Percentiles rank a stretch among this genome's conserved stretches.
Conservation (phyloP, 2,329 filamentous ascomycete species). For the Hypoxylon sp. region DNA sequence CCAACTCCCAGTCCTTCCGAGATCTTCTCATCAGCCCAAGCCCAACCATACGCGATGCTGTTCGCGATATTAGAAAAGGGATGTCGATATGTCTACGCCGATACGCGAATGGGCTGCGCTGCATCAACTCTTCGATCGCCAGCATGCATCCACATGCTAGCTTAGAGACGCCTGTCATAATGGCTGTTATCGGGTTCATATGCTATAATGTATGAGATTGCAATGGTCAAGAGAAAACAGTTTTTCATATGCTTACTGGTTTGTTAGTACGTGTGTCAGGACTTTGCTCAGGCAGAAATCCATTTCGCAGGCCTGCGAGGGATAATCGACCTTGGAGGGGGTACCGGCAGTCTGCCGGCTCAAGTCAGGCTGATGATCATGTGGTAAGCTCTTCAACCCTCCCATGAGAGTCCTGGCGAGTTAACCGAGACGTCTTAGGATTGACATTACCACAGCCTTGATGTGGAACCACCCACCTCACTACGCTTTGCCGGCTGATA, state of each 20-base stretch:
- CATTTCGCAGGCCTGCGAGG: neutral
- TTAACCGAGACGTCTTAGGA: constrained; percentile 38
- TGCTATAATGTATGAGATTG: constrained; percentile 41
- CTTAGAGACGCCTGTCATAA: constrained; percentile 31
- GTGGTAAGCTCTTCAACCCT: neutral
- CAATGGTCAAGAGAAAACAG: neutral
- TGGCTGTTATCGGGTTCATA: constrained; percentile 41
- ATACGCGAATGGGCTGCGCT: neutral
- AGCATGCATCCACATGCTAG: constrained; percentile 15
- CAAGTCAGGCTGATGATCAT: neutral
- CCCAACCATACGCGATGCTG: neutral
- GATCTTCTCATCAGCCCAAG: neutral
- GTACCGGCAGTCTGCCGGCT: neutral
- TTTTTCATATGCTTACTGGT: neutral
- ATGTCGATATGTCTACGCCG: neutral
- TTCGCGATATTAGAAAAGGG: neutral
- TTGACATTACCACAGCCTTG: constrained; percentile 42
- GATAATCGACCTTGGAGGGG: neutral
- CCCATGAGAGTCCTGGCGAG: constrained; percentile 23
- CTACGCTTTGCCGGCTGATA: constrained; percentile 39
- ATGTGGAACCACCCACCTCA: constrained; percentile 35
- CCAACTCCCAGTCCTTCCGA: neutral
- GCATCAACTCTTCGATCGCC: neutral
- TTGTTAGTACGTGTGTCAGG: neutral
- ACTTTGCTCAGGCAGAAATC: neutral